These are phyloP conservation scores for Aurantiochytrium sp. DNA, from an alignment of 108 stramenopile species.

Conservation along the genomic window DNA sequence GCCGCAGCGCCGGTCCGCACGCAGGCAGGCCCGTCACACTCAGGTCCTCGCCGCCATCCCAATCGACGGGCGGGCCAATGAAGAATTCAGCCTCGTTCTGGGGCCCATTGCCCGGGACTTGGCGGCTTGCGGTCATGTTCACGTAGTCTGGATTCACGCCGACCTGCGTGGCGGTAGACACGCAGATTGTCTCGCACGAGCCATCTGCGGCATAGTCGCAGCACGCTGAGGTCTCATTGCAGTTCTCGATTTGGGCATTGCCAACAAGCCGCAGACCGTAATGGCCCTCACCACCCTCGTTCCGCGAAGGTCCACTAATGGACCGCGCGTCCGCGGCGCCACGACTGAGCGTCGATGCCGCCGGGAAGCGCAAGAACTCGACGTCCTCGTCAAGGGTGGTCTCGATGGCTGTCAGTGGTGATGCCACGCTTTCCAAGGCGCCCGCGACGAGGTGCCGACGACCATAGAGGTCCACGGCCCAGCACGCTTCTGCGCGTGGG, in stretches of 20 bases:
- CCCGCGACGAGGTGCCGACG: conserved; percentile 38
- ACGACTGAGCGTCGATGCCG: conserved; percentile 47
- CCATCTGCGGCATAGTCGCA: conserved; percentile 50
- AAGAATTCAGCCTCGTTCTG: neutral
- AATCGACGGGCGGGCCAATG: neutral
- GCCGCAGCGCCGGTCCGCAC: conserved; percentile 58
- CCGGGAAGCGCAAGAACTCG: conserved; percentile 46
- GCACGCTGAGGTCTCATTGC: conserved; percentile 58
- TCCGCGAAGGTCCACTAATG: conserved; percentile 50
- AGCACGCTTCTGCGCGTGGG: neutral
- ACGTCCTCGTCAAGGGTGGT: conserved; percentile 50
- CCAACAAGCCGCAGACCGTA: conserved; percentile 62
- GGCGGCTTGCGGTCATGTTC: neutral
- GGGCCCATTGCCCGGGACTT: neutral
- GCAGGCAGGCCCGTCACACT: neutral
- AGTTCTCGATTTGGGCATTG: conserved; percentile 55
- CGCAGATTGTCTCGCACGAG: neutral
- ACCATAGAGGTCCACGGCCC: conserved; percentile 55
- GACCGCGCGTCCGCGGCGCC: conserved; percentile 27
- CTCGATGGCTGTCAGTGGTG: neutral
- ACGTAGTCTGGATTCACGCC: neutral
- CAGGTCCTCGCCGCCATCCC: neutral
- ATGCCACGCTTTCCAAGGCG: conserved; percentile 25
- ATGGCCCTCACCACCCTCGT: conserved; percentile 57
- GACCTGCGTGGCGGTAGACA: neutral